Evolutionary conservation across 2,329 filamentous ascomycete genomes (phyloP), one percentile per base, ranked within the genome.

Genomic region (Sporothrix pallida): DNA sequence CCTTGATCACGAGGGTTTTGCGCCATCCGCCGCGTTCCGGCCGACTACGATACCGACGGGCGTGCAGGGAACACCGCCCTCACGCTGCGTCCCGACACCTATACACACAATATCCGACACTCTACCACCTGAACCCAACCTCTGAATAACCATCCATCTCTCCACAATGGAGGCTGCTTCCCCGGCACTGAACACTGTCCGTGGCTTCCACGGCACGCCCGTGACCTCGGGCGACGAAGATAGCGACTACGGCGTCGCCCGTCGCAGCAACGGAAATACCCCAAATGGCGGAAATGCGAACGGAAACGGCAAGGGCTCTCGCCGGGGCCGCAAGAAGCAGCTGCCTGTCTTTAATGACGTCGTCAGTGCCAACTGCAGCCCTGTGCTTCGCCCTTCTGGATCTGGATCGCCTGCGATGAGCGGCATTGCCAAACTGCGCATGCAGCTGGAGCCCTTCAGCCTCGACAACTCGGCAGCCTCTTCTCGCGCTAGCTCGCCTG

Each of bases 371-470:
- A 85, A 92, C 81, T 90, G 89, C 81, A 91, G 89, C 80, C 90
- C 90, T 8, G 80, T 85, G 71, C 80, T 91, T 75, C 80, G 79
- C 67, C 86, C 88, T 67, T 79, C 81, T 37, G 81, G 84, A 17
- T 89, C 81, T 46, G 80, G 83, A n/a, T 89, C 88, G 20, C 87
- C 88, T 12, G 86, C 84, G 68, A 79, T 90, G 44, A 91, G 92
- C 74, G 94, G 94, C 67, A 94, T 98, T 78, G 93, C 93, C 79
- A 92, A 91, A 78, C 84, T 98, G 79, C 94, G 94, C 80, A 86
- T 91, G 80, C 92, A 96, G 79, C 86, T 97, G 74, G 94, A 97
- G 75, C 89, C 91, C 2, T 84, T 98, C 72, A 93, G 88, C 78
- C 85, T 97, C 15, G 88, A 90, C 75, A 82, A 80, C 54, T 78